Percentiles rank a stretch among this genome's conserved stretches.
These are phyloP conservation scores for Tetrahymena thermophila DNA, from an alignment of 73 alveolate species.

Conservation along the genomic window DNA sequence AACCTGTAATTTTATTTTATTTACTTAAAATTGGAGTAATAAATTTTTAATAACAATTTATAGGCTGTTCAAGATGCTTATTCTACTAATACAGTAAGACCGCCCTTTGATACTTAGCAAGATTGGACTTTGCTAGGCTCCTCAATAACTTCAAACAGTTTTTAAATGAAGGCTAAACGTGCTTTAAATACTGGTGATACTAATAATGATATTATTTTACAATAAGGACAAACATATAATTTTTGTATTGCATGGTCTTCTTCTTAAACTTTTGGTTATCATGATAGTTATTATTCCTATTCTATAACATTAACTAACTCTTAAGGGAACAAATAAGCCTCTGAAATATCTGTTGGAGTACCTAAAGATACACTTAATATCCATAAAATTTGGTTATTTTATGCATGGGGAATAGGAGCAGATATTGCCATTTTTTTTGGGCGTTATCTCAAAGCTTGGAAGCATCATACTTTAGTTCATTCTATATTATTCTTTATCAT, in stretches of 20 bases:
- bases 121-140: not conserved
- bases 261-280: not conserved
- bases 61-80: not conserved
- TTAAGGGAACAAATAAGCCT: not conserved
- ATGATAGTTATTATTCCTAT: not conserved
- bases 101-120: not conserved
- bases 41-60: not conserved
- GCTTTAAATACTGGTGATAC: not conserved
- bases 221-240: not conserved
- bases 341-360: not conserved
- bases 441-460: conserved; percentile 10
- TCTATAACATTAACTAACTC: not conserved
- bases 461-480: conserved; percentile 10
- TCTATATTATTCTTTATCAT: conserved; percentile 6
- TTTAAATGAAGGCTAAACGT: not conserved
- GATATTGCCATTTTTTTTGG: conserved; percentile 32
- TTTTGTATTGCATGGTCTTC: not conserved
- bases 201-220: not conserved
- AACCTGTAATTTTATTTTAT: not conserved
- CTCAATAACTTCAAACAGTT: not conserved
- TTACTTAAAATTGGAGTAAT: not conserved
- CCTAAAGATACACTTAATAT: not conserved
- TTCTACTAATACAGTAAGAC: not conserved
- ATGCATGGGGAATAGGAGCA: conserved; percentile 38
- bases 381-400: conserved; percentile 15